Evolutionary conservation across 1,284 basidiomycete species (phyloP).

Genomic region (Amylostereum chailletii): DNA sequence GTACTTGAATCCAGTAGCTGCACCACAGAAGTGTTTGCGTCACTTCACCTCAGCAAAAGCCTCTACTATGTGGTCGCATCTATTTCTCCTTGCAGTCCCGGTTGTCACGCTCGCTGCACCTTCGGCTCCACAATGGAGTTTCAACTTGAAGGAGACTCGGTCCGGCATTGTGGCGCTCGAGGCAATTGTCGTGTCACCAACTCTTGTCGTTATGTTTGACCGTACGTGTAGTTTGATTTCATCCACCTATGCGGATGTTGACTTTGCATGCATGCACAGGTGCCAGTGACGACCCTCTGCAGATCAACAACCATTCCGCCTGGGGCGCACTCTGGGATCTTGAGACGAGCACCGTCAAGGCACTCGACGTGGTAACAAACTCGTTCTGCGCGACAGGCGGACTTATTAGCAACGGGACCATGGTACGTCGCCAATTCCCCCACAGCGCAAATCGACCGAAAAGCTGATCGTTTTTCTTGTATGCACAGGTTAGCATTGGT

Average conservation of each 20-base stretch:
- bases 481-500: constrained; percentile 29
- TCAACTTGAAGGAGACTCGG: constrained; percentile 24
- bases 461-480: not conserved
- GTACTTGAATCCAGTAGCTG: too few species aligned
- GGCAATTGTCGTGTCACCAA: constrained; percentile 36
- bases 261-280: not conserved
- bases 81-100: too few species aligned
- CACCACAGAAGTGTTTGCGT: too few species aligned
- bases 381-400: constrained; percentile 44
- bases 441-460: not conserved
- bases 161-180: constrained; percentile 43
- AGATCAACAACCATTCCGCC: constrained; percentile 32
- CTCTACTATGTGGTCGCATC: too few species aligned
- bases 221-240: constrained; percentile 20
- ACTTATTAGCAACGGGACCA: constrained; percentile 39
- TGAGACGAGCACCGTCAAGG: constrained; percentile 28
- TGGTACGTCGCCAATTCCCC: constrained; percentile 20
- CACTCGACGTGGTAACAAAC: constrained; percentile 36
- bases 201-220: constrained; percentile 36
- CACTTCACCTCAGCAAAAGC: too few species aligned
- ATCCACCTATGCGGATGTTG: too few species aligned
- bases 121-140: constrained; percentile 15
- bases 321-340: constrained; percentile 40
- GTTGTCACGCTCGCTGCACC: constrained; percentile 1
- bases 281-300: constrained; percentile 29